phyloP scores from a whole-genome alignment of 352 stramenopile species.

The Phytophthora nicotianae region DNA sequence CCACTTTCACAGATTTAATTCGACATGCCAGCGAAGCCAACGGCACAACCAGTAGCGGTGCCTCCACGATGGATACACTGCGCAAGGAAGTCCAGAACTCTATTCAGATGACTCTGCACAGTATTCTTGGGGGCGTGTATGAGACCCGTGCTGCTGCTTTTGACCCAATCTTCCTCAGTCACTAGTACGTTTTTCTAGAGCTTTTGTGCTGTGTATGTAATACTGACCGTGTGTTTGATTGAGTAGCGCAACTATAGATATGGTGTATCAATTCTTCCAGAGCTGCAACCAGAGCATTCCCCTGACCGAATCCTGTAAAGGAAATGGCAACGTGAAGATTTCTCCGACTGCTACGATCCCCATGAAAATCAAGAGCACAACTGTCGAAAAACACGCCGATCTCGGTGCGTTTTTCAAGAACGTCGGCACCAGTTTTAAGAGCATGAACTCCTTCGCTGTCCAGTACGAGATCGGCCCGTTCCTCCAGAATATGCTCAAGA shows the following conservation, averaged over 20 bases:
- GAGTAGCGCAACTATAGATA: conserved; percentile 51
- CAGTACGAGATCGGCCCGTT: conserved; percentile 69
- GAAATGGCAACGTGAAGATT: conserved; percentile 34
- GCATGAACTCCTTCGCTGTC: conserved; percentile 45
- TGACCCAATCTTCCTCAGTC: conserved; percentile 52
- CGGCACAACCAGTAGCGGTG: conserved; percentile 31
- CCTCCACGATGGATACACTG: conserved; percentile 37
- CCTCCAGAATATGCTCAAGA: conserved; percentile 57
- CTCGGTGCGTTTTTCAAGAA: conserved; percentile 41
- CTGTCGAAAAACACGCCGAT: conserved; percentile 35
- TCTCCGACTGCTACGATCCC: conserved; percentile 38
- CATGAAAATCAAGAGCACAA: conserved; percentile 37
- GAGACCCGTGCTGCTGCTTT: conserved; percentile 49
- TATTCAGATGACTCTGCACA: conserved; percentile 51
- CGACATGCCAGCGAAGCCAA: conserved; percentile 41
- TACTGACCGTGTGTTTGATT: conserved; percentile 6
- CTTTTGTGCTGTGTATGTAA: not conserved
- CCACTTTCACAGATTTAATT: conserved; percentile 64
- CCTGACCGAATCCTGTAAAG: conserved; percentile 38
- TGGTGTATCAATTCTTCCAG: conserved; percentile 71
- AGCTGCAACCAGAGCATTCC: conserved; percentile 50
- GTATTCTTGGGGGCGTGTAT: conserved; percentile 45
- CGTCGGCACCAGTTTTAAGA: conserved; percentile 39
- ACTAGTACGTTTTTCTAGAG: conserved; percentile 42
- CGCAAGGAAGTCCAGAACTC: conserved; percentile 42